Evolutionary conservation across 306 rosid species (phyloP), one percentile per base, ranked within the genome.

Genomic region (Cucurbita ficifolia): DNA sequence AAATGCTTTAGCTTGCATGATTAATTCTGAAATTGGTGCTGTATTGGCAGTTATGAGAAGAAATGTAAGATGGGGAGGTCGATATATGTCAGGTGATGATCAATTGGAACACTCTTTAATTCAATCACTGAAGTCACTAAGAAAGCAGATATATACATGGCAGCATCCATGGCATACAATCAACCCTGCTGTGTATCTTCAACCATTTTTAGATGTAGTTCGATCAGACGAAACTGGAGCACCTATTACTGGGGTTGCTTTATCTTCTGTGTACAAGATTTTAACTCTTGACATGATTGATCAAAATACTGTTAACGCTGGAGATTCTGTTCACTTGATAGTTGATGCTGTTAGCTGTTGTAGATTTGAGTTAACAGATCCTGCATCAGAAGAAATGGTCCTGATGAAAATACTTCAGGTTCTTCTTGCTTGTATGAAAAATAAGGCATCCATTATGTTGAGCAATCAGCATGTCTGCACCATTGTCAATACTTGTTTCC

Each of bases 391-490:
- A 79, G 97, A 94, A 84, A 96, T 89, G 76, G 96, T 91, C 63
- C 78, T 95, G 73, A 87, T 88, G 92, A 95, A 89, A 89, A 95
- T 91, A 85, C 89, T 95, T 22, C 97, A 95, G 85, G 96, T 95
- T 82, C 92, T 95, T 79, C 85, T 88, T 75, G 90, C 97, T 42
- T 95, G 99, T 83, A 88, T 95, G 97, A 95, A 89, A 88, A 89
- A 90, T 77, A 95, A 95, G 83, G 99, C 96, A 40, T 95, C 97
- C 67, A 78, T 83, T 46, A 85, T 87, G 95, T 75, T 95, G 88
- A 91, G 97, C 82, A 95, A 95, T 83, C 99, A 95, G 77, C 96
- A 95, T 65, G 97, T 91, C 82, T 95, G 99, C 87, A 88, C 94
- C 65, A 88, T 95, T 76, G 96, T 95, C 77, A 95, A 95, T 84